phyloP scores from a whole-genome alignment of 129 eudicot genomes.

The Rutidosis leptorrhynchoides region DNA sequence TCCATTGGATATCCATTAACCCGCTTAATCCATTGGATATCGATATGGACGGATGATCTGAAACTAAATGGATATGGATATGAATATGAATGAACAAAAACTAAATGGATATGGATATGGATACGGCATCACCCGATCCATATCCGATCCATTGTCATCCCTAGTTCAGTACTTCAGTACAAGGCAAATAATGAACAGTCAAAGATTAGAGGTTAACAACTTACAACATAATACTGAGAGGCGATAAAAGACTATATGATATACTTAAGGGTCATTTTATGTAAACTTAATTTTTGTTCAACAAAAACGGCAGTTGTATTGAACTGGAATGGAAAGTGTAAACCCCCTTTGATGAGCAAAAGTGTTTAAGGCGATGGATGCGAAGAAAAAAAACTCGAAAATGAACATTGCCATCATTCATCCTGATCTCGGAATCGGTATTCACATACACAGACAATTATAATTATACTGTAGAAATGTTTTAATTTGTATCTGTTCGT shows the following conservation, averaged over 20 bases:
- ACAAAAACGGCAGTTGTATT: neutral
- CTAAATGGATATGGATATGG: too few relatives aligned
- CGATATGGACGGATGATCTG: too few relatives aligned
- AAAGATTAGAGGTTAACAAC: neutral
- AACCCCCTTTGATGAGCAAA: conserved; percentile 7
- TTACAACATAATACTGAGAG: neutral
- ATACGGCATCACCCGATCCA: too few relatives aligned
- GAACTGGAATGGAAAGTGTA: conserved; percentile 6
- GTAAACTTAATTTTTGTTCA: conserved; percentile 15
- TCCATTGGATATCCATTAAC: too few relatives aligned
- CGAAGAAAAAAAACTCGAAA: conserved; percentile 44
- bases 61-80: too few relatives aligned
- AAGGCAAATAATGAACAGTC: neutral
- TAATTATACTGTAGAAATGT: neutral
- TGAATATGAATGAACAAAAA: too few relatives aligned
- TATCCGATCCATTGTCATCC: too few relatives aligned
- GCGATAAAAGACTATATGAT: neutral
- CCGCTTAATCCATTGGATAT: too few relatives aligned
- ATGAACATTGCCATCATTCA: conserved; percentile 80
- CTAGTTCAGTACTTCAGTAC: too few relatives aligned
- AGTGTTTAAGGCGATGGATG: conserved; percentile 37
- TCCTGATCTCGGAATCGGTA: conserved; percentile 99
- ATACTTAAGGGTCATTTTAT: conserved; percentile 6
- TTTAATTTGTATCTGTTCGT: neutral
- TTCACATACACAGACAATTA: neutral